Base-by-base conservation (phyloP, 75 land plant species). In the Gnetum montanum region DNA sequence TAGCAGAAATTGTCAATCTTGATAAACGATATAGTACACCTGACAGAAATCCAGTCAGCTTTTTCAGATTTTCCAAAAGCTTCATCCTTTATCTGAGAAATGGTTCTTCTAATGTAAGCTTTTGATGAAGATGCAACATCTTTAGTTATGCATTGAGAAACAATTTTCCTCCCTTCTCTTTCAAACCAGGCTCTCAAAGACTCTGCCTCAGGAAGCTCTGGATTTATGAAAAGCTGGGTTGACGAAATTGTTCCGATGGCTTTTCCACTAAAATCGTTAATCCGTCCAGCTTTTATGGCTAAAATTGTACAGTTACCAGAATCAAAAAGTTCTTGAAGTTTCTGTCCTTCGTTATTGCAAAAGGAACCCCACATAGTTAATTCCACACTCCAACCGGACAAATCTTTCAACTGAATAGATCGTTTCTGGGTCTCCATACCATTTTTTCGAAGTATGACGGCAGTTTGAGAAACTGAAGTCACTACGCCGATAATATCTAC, bases 341-440 rank as follows among this genome's bases (percentile, higher is more conserved):
- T 38, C 43, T 79, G 78, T 13, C 99, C 99, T 71, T 86, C 99
- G 43, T 62, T 82, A 60, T 75, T 81, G 74, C 96, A 95, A 51
- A 90, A 83, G n/a, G 72, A 74, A 7, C 99, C 99, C 96, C 99
- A 95, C 49, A 95, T 71, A 25, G 96, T 95, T 4, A 95, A 34
- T 64, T 95, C 97, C 44, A 95, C 82, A 58, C 83, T 90, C 38
- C 70, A 52, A 18, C 80, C 83, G 38, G 99, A 90, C 56, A 13
- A 25, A 61, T 95, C 99, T 59, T 73, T 86, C 60, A 95, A 52
- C 49, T 78, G 88, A 15, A 90, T 77, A 49, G 83, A 65, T 64
- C 91, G 70, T 62, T 78, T 89, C 51, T 68, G 83, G 27, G 96
- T 90, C 63, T 90, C 98, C 28, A 61, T 79, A 16, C 99, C 99